phyloP scores from a whole-genome alignment of 768 basidiomycete genomes.

The Fistulinella prunicolor region DNA sequence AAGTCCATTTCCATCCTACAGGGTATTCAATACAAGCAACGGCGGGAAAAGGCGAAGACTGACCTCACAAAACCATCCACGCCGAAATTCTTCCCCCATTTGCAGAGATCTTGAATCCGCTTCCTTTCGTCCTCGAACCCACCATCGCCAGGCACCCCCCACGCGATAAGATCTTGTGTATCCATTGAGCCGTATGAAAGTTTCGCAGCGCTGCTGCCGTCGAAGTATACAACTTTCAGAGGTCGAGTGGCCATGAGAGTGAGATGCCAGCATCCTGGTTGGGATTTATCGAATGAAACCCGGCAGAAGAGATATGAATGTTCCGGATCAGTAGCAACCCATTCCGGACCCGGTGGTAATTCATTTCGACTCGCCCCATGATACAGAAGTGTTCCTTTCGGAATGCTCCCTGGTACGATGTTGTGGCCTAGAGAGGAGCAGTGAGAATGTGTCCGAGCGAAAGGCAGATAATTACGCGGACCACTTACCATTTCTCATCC shows the following conservation, averaged over 20 bases:
- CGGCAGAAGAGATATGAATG: conserved; percentile 40
- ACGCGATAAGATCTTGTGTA: conserved; percentile 44
- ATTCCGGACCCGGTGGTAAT: conserved; percentile 32
- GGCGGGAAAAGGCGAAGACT: background rate
- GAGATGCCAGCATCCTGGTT: conserved; percentile 16
- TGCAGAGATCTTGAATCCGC: conserved; percentile 41
- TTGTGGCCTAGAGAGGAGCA: conserved; percentile 26
- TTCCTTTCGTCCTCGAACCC: conserved; percentile 29
- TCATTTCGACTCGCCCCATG: conserved; percentile 23
- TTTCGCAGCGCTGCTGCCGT: conserved; percentile 49
- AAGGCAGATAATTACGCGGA: conserved; percentile 8
- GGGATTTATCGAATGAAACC: background rate
- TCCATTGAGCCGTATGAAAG: conserved; percentile 42
- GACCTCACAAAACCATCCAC: conserved; percentile 49
- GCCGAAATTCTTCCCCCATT: conserved; percentile 39
- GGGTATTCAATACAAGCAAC: background rate
- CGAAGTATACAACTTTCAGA: conserved; percentile 49
- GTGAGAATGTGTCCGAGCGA: conserved; percentile 12
- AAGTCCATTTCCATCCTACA: conserved; percentile 32
- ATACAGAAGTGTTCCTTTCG: conserved; percentile 36
- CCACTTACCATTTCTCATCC: conserved; percentile 42
- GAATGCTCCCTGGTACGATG: conserved; percentile 32
- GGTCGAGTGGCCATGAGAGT: conserved; percentile 24
- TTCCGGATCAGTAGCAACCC: conserved; percentile 36
- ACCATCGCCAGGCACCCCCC: conserved; percentile 32